phyloP scores from a whole-genome alignment of 306 rosid species.

The Pachyrhizus erosus region DNA sequence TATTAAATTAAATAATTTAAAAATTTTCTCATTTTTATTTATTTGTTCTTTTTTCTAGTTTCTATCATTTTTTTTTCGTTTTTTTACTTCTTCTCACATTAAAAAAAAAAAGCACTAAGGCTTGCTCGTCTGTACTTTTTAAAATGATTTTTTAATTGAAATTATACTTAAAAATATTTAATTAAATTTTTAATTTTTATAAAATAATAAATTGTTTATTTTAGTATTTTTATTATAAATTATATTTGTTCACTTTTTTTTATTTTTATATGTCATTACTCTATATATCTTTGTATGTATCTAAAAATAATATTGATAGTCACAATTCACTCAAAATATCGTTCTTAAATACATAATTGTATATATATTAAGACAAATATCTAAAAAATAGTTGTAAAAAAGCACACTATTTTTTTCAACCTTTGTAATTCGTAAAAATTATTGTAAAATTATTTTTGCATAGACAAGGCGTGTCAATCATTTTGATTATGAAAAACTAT shows the following conservation, averaged over 20 bases:
- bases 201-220: too few relatives aligned
- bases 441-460: background rate
- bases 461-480: background rate
- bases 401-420: background rate
- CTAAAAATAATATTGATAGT: too few relatives aligned
- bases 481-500: background rate
- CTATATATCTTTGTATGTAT: too few relatives aligned
- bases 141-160: too few relatives aligned
- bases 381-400: background rate
- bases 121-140: background rate
- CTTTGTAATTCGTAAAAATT: background rate
- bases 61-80: background rate
- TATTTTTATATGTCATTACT: too few relatives aligned
- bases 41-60: background rate
- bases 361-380: background rate
- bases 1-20: background rate
- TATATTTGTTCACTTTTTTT: too few relatives aligned
- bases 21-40: background rate
- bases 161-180: too few relatives aligned
- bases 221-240: too few relatives aligned
- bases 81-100: background rate
- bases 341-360: too few relatives aligned
- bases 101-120: background rate
- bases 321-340: too few relatives aligned
- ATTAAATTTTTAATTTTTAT: too few relatives aligned